A percentile compares a stretch with the other conserved stretches of the same genome.
These are phyloP conservation scores for Fusarium nisikadoi DNA, from an alignment of 2,329 filamentous ascomycete species.

Conservation along the genomic window DNA sequence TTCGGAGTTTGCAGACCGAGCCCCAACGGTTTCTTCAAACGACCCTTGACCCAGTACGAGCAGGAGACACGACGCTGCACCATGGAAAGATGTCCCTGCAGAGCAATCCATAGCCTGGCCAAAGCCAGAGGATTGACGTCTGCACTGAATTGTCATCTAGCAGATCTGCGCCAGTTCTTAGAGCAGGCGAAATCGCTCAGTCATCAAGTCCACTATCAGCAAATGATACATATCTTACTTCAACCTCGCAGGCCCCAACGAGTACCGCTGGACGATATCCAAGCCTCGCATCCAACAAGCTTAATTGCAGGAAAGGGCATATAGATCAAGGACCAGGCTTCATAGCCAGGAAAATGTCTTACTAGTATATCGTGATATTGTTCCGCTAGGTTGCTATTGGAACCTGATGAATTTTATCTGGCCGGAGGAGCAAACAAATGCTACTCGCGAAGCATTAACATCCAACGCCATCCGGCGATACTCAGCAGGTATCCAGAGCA, in stretches of 20 bases:
- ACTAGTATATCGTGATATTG: rapidly evolving
- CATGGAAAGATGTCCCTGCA: background rate
- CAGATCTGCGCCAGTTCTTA: constrained; percentile 37
- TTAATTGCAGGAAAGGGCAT: too few species aligned
- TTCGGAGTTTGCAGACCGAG: too few species aligned
- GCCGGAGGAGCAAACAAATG: background rate
- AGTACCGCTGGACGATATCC: background rate
- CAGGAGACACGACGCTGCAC: background rate
- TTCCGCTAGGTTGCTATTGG: rapidly evolving
- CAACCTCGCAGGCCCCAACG: too few species aligned
- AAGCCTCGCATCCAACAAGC: too few species aligned
- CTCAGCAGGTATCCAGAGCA: rapidly evolving
- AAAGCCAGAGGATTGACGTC: background rate
- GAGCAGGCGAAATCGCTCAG: constrained; percentile 37
- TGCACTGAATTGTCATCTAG: constrained; percentile 39
- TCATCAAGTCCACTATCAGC: constrained; percentile 25
- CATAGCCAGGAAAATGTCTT: rapidly evolving
- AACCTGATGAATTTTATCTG: background rate
- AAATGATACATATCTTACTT: too few species aligned
- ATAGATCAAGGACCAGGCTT: rapidly evolving
- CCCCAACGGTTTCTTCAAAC: background rate
- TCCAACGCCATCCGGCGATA: background rate
- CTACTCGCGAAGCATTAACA: rapidly evolving
- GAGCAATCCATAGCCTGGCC: background rate
- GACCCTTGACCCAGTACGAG: rapidly evolving